Conservation (phyloP, 345 rosid species). For the Nasturtium officinale region DNA sequence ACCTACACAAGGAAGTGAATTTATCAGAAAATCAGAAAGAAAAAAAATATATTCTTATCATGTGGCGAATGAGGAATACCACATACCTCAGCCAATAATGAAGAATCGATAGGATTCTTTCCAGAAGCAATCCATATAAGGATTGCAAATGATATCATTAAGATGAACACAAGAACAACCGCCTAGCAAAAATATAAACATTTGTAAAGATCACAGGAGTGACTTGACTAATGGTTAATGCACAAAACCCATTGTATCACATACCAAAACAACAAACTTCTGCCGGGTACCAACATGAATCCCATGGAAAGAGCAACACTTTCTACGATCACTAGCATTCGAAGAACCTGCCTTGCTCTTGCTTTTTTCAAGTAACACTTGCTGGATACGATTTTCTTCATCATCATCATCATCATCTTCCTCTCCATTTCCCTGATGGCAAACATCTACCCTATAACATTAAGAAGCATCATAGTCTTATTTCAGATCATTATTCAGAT, state of each 20-base stretch:
- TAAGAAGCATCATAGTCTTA: conserved; percentile 17
- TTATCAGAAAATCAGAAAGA: background rate
- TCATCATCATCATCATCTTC: conserved; percentile 49
- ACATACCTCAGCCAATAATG: conserved; percentile 53
- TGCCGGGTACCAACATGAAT: conserved; percentile 62
- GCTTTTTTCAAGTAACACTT: conserved; percentile 52
- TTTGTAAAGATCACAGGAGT: background rate
- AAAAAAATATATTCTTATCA: background rate
- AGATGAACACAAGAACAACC: conserved; percentile 49
- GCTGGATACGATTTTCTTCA: conserved; percentile 51
- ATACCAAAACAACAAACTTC: conserved; percentile 61
- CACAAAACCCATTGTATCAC: conserved; percentile 9
- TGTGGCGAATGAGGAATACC: background rate
- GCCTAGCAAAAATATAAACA: conserved; percentile 41
- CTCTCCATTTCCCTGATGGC: conserved; percentile 69
- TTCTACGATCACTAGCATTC: conserved; percentile 41
- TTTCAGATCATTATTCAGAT: background rate
- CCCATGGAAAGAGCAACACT: conserved; percentile 54
- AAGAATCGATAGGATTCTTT: conserved; percentile 52
- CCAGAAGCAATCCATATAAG: conserved; percentile 65
- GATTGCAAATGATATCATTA: conserved; percentile 55
- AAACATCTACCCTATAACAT: conserved; percentile 72
- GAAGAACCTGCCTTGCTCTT: conserved; percentile 45
- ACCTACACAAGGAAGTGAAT: conserved; percentile 29
- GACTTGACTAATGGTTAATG: background rate